Evolutionary conservation across 441 rosid species (phyloP).

Genomic region (Heliophila coronopifolia): DNA sequence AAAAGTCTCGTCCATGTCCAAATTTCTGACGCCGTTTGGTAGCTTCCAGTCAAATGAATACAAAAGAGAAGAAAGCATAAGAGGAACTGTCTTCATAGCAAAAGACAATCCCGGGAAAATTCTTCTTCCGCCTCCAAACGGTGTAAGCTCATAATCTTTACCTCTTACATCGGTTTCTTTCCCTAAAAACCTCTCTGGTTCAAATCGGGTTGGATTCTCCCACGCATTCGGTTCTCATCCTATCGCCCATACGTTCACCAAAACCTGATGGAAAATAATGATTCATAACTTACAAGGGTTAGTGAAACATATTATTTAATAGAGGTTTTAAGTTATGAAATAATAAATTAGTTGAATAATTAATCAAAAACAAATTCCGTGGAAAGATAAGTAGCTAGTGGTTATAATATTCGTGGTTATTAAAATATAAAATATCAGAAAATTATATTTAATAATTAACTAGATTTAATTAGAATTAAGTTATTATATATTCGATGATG

Average conservation of each 20-base stretch:
- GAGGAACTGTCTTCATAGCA: slow-evolving; percentile 35
- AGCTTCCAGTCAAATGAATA: slow-evolving; percentile 38
- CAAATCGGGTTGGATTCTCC: slow-evolving; percentile 38
- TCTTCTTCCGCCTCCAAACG: slow-evolving; percentile 43
- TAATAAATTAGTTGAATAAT: too few relatives aligned
- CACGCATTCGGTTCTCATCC: slow-evolving; percentile 41
- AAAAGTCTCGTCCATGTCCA: slow-evolving; percentile 32
- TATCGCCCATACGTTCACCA: slow-evolving; percentile 49
- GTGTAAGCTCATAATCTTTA: slow-evolving; percentile 30
- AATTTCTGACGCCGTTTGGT: slow-evolving; percentile 25
- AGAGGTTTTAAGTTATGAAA: too few relatives aligned
- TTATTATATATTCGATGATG: too few relatives aligned
- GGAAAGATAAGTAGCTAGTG: too few relatives aligned
- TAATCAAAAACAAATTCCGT: too few relatives aligned
- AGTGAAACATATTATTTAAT: too few relatives aligned
- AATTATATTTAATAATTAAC: too few relatives aligned
- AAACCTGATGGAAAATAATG: too few relatives aligned
- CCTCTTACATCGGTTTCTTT: slow-evolving; percentile 37
- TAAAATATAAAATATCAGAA: too few relatives aligned
- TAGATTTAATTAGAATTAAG: too few relatives aligned
- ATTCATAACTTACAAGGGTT: too few relatives aligned
- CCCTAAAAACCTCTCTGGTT: slow-evolving; percentile 47
- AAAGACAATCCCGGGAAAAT: slow-evolving; percentile 47
- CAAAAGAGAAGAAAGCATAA: slow-evolving; percentile 36
- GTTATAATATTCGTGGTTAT: too few relatives aligned